These are phyloP conservation scores for Euptelea pleiosperma DNA, from an alignment of 164 flowering plant species.

Conservation along the genomic window DNA sequence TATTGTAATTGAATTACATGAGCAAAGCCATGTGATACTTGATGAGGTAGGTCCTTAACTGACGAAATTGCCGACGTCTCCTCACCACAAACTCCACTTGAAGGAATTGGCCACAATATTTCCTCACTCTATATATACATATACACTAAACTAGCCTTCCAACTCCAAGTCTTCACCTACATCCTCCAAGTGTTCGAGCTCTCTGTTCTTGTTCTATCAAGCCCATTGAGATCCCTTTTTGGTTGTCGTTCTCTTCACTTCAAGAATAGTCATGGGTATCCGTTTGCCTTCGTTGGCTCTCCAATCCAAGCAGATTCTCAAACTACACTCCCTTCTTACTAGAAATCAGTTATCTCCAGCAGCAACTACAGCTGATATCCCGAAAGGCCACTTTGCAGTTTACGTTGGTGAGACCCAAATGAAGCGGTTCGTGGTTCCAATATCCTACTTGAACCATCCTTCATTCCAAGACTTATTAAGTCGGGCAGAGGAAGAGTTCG, in stretches of 20 bases:
- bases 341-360: neutral
- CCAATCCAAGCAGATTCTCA: constrained; percentile 6
- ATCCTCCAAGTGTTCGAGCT: neutral
- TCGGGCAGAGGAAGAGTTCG: constrained; percentile 36
- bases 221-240: neutral
- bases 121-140: neutral
- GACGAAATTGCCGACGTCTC: neutral
- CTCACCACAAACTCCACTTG: constrained; percentile 2
- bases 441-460: constrained; percentile 36
- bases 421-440: constrained; percentile 40
- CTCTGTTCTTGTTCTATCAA: neutral
- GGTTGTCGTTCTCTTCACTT: neutral
- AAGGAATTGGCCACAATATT: no score
- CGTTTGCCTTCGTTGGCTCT: neutral
- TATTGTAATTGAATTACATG: neutral
- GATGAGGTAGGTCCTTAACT: neutral
- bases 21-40: constrained; percentile 1
- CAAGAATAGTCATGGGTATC: constrained; percentile 1
- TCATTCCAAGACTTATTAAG: constrained; percentile 33
- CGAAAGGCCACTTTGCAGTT: constrained; percentile 33
- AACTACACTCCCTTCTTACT: neutral
- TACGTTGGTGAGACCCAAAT: constrained; percentile 44
- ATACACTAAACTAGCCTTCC: neutral
- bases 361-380: constrained; percentile 7
- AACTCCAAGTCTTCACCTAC: neutral